Conservation (phyloP, 2,329 filamentous ascomycete species). For the Orbilia javanica region DNA sequence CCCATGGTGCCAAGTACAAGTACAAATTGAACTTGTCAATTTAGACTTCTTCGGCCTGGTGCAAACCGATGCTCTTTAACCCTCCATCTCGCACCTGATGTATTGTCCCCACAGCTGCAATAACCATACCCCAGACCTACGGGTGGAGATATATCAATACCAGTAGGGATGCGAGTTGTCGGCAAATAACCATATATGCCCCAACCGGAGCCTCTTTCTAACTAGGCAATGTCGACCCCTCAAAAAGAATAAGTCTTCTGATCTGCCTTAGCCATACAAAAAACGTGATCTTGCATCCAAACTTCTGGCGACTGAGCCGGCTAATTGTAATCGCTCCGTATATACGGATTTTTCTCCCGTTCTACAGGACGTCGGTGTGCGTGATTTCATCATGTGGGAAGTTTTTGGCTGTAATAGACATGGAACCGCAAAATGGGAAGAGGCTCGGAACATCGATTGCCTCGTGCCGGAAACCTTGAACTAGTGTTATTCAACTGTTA, state of each 20-base stretch:
- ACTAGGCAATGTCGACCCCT: constrained; percentile 32
- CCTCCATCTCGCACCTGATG: constrained; percentile 37
- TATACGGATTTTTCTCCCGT: constrained; percentile 53
- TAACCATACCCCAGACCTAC: constrained; percentile 24
- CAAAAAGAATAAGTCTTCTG: constrained; percentile 26
- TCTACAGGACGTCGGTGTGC: constrained; percentile 34
- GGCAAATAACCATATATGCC: constrained; percentile 55
- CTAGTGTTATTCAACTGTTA: constrained; percentile 34
- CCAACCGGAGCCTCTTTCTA: constrained; percentile 53
- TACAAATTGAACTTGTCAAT: constrained; percentile 21
- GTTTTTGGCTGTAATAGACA: constrained; percentile 8
- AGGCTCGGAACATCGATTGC: constrained; percentile 53
- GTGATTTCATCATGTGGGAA: constrained; percentile 55
- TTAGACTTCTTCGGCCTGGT: constrained; percentile 17
- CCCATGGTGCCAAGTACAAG: constrained; percentile 33
- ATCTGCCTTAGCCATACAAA: constrained; percentile 56
- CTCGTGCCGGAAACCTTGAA: constrained; percentile 58
- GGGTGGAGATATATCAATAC: constrained; percentile 33
- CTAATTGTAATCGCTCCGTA: constrained; percentile 49
- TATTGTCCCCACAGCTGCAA: constrained; percentile 38
- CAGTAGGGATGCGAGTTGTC: constrained; percentile 53
- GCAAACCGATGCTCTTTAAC: constrained; percentile 18
- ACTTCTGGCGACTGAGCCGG: constrained; percentile 42
- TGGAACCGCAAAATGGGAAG: constrained; percentile 35
- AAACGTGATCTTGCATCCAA: constrained; percentile 50